Base-by-base conservation (phyloP, 768 basidiomycete genomes). In the Suillus cothurnatus region DNA sequence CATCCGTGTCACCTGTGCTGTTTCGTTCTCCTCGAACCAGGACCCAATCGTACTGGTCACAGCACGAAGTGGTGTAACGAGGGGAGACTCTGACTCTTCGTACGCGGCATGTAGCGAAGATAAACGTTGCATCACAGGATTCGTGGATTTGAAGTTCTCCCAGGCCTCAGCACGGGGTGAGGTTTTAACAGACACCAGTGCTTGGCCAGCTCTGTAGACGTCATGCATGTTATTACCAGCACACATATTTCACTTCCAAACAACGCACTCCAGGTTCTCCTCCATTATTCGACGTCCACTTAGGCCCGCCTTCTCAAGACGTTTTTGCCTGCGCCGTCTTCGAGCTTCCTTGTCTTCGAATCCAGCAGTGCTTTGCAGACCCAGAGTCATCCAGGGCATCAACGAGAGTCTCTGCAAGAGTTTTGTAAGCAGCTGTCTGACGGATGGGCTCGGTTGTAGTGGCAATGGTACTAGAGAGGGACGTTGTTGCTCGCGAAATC, bases 21-120 rank as follows among this genome's bases (percentile, higher is more conserved):
- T 95, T 81, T 99, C 97, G 73, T 93, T 99, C 81, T 99, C 97
- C 65, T 99, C 97, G 71, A 95, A 94, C 89, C 91, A 94, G 3
- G 90, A 87, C 3, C 93, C 94, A 60, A 99, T 83, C 0, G 91
- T 91, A 50, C 89, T 84, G 2, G 95, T 96, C 59, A 97, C 90
- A 8, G 86, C 84, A 45, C 97, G 91, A 63, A 97, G 73, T 19
- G 89, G 87, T 5, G 88, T 85, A 32, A 99, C 84, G 62, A 97
- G 81, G 6, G 95, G 92, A 72, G 96, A 91, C 75, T 99, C 97
- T 3, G 95, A 97, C 71, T 98, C 95, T 71, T 95, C 89, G 73
- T 90, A 99, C 31, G 86, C 81, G 69, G 90, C 84, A 14, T 88
- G 87, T 59, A 93, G 76, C 45, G 83, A 80, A 41, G 78, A 77